Evolutionary conservation across 2,329 filamentous ascomycete species (phyloP).

Genomic region (Elsinoe ampelina): DNA sequence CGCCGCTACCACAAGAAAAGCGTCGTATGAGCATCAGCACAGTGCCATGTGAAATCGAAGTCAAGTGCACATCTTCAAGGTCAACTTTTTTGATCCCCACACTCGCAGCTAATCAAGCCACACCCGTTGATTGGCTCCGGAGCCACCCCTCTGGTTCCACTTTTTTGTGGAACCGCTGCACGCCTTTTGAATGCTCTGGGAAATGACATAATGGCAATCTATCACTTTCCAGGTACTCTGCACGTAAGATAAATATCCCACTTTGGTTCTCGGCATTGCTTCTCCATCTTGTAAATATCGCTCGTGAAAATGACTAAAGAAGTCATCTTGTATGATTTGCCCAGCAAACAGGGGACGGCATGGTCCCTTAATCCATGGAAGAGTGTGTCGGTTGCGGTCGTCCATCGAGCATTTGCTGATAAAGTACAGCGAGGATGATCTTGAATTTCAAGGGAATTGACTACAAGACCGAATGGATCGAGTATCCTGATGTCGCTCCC

Average conservation of each 20-base stretch:
- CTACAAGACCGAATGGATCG: conserved; percentile 61
- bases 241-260: neutral
- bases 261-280: neutral
- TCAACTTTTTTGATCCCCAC: conserved; percentile 2
- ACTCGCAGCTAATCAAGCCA: neutral
- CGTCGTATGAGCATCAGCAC: neutral
- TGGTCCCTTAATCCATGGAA: conserved; percentile 69
- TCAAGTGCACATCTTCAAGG: neutral
- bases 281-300: neutral
- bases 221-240: neutral
- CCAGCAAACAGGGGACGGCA: conserved; percentile 41
- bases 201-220: conserved; percentile 8
- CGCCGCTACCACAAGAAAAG: neutral
- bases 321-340: conserved; percentile 54
- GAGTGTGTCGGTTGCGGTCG: conserved; percentile 36
- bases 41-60: neutral
- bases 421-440: conserved; percentile 48
- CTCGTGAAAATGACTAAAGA: conserved; percentile 19
- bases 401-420: neutral
- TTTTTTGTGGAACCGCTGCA: neutral
- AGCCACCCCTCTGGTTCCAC: neutral
- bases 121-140: neutral
- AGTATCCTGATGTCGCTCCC: conserved; percentile 56
- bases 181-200: neutral
- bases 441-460: conserved; percentile 60